A percentile compares a stretch with the other conserved stretches of the same genome.
Evolutionary conservation across 225 moss, liverwort and hornwort species (phyloP).

Genomic region (Pleurozium schreberi): DNA sequence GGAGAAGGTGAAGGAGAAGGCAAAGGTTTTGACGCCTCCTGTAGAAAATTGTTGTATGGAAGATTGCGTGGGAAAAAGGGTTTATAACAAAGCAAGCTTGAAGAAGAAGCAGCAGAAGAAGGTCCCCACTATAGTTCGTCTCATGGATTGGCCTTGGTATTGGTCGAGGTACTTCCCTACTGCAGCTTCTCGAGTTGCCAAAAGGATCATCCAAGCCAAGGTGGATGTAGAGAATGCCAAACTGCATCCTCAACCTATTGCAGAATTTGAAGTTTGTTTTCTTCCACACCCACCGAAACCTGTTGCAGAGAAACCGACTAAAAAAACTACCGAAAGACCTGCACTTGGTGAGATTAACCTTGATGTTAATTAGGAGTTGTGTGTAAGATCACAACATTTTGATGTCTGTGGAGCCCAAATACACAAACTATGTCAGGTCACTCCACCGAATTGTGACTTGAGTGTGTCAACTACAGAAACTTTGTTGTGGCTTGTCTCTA

Average conservation of each 20-base stretch:
- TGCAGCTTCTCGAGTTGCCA: background rate
- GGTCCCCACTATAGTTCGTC: background rate
- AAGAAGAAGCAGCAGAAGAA: background rate
- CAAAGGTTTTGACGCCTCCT: too few relatives aligned
- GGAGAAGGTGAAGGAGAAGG: background rate
- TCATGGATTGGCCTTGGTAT: conserved; percentile 18
- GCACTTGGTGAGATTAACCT: background rate
- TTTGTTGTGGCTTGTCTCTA: background rate
- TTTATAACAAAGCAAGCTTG: background rate
- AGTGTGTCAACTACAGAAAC: background rate
- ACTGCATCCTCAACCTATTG: background rate
- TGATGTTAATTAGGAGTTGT: too few relatives aligned
- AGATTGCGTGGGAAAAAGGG: background rate
- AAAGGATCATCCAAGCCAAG: background rate
- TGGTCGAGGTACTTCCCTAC: background rate
- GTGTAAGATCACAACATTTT: background rate
- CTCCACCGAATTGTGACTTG: background rate
- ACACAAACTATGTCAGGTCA: background rate
- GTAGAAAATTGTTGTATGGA: background rate
- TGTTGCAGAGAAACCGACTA: background rate
- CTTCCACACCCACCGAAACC: background rate
- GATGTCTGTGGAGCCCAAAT: background rate
- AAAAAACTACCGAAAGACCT: background rate
- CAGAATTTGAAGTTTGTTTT: background rate
- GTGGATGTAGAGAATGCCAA: background rate